phyloP scores from a whole-genome alignment of 345 rosid species.

The Gossypium sturtianum region DNA sequence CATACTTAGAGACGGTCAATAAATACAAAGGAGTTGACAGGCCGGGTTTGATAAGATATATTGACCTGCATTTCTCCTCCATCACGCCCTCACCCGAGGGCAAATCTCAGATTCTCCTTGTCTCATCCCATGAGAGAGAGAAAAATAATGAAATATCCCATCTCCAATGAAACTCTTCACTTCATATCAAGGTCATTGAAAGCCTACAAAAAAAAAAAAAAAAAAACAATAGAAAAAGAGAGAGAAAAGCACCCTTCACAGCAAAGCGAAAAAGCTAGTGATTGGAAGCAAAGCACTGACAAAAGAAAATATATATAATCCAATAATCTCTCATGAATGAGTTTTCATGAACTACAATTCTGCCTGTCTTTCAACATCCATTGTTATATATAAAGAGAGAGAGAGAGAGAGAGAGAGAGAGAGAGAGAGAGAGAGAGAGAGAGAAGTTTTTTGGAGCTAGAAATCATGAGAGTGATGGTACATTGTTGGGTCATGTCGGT shows the following conservation, averaged over 20 bases:
- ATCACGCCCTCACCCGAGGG: slow-evolving; percentile 6
- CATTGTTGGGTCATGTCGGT: slow-evolving; percentile 62
- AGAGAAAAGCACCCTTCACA: background rate
- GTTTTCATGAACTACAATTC: slow-evolving; percentile 18
- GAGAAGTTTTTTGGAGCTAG: slow-evolving; percentile 24
- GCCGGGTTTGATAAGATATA: slow-evolving; percentile 44
- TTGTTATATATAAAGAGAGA: slow-evolving; percentile 2
- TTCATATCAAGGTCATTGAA: slow-evolving; percentile 31
- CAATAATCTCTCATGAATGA: slow-evolving; percentile 21
- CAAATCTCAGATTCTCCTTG: slow-evolving; percentile 52
- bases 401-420: slow-evolving; percentile 5
- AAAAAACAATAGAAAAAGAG: background rate
- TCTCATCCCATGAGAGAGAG: slow-evolving; percentile 29
- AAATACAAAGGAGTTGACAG: slow-evolving; percentile 57
- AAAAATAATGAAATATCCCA: slow-evolving; percentile 1
- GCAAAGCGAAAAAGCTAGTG: slow-evolving; percentile 1
- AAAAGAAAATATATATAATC: slow-evolving; percentile 19
- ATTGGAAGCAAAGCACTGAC: slow-evolving; percentile 4
- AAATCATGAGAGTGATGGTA: slow-evolving; percentile 69
- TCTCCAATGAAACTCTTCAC: slow-evolving; percentile 34
- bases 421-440: background rate
- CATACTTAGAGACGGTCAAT: slow-evolving; percentile 33
- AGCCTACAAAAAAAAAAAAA: slow-evolving; percentile 38
- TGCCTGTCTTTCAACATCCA: slow-evolving; percentile 19
- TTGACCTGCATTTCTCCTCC: slow-evolving; percentile 45